Base-by-base conservation (phyloP, 768 basidiomycete species). In the Naganishia vishniacii region DNA sequence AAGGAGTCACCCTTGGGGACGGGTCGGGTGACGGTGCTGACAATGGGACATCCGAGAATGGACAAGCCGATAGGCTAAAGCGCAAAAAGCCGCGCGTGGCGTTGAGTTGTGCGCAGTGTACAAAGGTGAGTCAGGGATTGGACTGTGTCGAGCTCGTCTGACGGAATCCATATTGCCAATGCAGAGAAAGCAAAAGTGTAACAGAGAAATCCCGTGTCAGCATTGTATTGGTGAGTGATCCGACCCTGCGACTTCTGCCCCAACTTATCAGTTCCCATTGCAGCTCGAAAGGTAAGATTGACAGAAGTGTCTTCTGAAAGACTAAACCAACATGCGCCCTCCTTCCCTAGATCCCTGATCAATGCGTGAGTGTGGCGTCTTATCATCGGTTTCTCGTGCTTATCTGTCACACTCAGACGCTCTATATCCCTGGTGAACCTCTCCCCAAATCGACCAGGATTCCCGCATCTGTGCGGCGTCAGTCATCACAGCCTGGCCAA, bases 141-240 rank as follows among this genome's bases (percentile, higher is more conserved):
- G 13, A 28, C 53, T 71, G 71, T 34, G 69, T n/a, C 63, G 47
- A 48, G 45, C 20, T 8, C 44, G 34, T 32, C 29, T 53, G n/a
- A 20, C 16, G 48, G n/a, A n/a, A n/a, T n/a, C n/a, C n/a, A n/a
- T n/a, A n/a, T n/a, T n/a, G n/a, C 15, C 23, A 3, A 6, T 20
- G 46, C 58, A 41, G 51, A 67, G 67, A 42, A 69, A 61, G 18
- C 56, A 16, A 23, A 65, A 75, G 71, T 77, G 76, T 46, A 74
- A 77, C 61, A 64, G 76, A 29, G 72, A 77, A 49, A 71, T 73
- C 25, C 76, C 76, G 8, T 77, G 76, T 69, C 72, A 77, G 61
- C 74, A 77, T 64, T 77, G 76, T 59, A 61, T 67, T 15, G 61
- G 66, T 31, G 23, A 68, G 42, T 47, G 15, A 16, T 18, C 1